Evolutionary conservation across 2,329 filamentous ascomycete species (phyloP).

Genomic region (Mycosphaerelloides madeirae): DNA sequence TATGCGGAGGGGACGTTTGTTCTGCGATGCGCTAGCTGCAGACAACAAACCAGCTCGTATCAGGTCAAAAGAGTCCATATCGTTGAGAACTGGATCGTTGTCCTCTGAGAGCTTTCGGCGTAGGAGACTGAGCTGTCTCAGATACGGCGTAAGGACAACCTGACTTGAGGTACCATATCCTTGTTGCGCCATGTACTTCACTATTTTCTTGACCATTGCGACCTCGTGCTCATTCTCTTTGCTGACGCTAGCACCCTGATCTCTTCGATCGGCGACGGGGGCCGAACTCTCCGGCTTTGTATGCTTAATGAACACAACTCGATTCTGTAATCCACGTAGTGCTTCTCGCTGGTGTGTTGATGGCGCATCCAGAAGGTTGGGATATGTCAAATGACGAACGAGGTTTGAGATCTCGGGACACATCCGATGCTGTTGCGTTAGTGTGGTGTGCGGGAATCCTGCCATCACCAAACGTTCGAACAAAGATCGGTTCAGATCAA

Average conservation of each 20-base stretch:
- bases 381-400: conserved; percentile 56
- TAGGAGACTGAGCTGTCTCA: conserved; percentile 53
- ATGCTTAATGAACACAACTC: conserved; percentile 59
- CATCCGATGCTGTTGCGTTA: conserved; percentile 63
- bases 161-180: conserved; percentile 60
- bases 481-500: conserved; percentile 54
- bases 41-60: conserved; percentile 23
- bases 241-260: conserved; percentile 18
- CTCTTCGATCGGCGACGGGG: conserved; percentile 8
- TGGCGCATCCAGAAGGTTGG: conserved; percentile 50
- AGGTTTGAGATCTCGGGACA: conserved; percentile 57
- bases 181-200: conserved; percentile 61
- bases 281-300: conserved; percentile 39
- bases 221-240: conserved; percentile 56
- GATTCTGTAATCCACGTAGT: conserved; percentile 48
- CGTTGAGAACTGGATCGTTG: conserved; percentile 59
- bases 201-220: conserved; percentile 56
- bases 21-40: conserved; percentile 11
- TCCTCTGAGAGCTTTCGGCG: conserved; percentile 41
- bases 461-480: conserved; percentile 54
- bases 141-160: conserved; percentile 64
- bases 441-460: conserved; percentile 29
- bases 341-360: conserved; percentile 40
- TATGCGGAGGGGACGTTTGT: conserved; percentile 42
- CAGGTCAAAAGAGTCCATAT: conserved; percentile 57